Evolutionary conservation across 2,329 filamentous ascomycete species (phyloP).

Genomic region (Immersiporthe knoxdaviesiana): DNA sequence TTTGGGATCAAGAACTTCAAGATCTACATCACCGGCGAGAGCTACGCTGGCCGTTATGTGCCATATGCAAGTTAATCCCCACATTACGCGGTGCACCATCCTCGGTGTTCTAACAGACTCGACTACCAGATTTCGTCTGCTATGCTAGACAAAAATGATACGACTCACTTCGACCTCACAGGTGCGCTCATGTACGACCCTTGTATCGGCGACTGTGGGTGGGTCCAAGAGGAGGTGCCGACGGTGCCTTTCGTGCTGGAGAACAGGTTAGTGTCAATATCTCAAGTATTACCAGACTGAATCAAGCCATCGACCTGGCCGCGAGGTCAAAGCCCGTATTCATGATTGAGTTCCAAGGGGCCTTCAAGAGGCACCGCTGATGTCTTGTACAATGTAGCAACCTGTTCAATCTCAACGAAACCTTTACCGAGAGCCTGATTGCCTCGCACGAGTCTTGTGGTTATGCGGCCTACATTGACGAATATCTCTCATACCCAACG

Average conservation of each 20-base stretch:
- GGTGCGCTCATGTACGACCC: constrained; percentile 67
- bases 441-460: constrained; percentile 58
- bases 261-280: constrained; percentile 6
- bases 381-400: constrained; percentile 5
- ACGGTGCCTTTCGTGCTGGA: constrained; percentile 39
- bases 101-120: neutral
- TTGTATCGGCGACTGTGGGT: constrained; percentile 50
- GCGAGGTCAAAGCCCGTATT: no score
- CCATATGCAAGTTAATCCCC: constrained; percentile 8
- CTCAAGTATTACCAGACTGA: neutral
- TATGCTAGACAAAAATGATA: constrained; percentile 51
- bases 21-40: constrained; percentile 59
- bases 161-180: constrained; percentile 42
- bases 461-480: constrained; percentile 53
- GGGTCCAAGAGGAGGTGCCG: constrained; percentile 5
- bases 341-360: no score
- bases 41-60: constrained; percentile 48
- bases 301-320: no score
- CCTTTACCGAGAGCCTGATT: constrained; percentile 45
- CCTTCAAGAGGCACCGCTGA: neutral
- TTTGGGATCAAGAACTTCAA: constrained; percentile 36
- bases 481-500: constrained; percentile 39
- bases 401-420: constrained; percentile 10
- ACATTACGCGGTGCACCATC: neutral
- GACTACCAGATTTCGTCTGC: constrained; percentile 56